Percentiles rank a stretch among this genome's conserved stretches.
phyloP scores from a whole-genome alignment of 305 asterid species.

The Vinca major region DNA sequence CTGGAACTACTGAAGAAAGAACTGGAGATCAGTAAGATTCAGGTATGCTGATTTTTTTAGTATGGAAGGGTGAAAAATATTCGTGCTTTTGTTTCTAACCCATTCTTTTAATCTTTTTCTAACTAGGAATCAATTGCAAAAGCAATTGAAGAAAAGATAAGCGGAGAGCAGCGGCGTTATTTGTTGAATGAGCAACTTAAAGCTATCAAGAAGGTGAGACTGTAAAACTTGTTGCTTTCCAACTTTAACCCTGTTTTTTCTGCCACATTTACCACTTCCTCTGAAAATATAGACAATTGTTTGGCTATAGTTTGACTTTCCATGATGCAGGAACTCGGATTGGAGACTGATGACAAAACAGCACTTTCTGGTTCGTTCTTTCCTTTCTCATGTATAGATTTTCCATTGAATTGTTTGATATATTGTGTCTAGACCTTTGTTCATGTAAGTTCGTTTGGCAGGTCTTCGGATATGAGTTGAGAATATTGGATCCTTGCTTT shows the following conservation, averaged over 20 bases:
- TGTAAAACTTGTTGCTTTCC: not conserved
- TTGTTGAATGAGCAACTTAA: conserved; percentile 87
- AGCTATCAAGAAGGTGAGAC: conserved; percentile 87
- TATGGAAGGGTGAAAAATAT: not conserved
- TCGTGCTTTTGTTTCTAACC: conserved; percentile 8
- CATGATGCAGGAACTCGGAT: conserved; percentile 72
- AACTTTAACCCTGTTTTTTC: not conserved
- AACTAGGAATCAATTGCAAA: conserved; percentile 89
- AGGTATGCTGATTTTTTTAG: conserved; percentile 32
- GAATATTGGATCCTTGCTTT: not conserved
- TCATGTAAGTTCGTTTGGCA: not conserved
- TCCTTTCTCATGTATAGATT: not conserved
- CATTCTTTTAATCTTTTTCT: conserved; percentile 17
- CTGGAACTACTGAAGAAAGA: conserved; percentile 93
- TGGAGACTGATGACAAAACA: conserved; percentile 98
- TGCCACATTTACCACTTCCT: not conserved
- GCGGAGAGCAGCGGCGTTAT: conserved; percentile 97
- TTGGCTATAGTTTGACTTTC: conserved; percentile 13
- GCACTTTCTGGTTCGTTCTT: conserved; percentile 74
- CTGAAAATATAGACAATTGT: not conserved
- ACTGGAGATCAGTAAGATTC: conserved; percentile 96
- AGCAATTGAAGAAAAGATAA: conserved; percentile 97
- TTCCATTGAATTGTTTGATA: conserved; percentile 1
- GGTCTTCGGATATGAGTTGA: not conserved
- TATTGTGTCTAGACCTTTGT: not conserved